Conservation (phyloP, 129 eudicot species). For the Apium graveolens region DNA sequence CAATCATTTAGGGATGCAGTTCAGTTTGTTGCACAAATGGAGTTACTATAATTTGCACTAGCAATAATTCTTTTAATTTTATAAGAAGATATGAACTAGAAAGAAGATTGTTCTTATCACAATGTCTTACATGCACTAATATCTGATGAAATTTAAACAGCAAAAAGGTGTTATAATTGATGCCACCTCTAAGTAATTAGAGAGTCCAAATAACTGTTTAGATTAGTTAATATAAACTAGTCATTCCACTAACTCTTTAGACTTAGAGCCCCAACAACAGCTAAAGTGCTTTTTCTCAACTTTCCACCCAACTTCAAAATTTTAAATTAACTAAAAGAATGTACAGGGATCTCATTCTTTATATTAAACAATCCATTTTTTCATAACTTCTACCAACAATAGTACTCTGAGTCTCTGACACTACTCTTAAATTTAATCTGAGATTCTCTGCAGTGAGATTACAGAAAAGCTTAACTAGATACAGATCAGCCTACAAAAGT, state of each 20-base stretch:
- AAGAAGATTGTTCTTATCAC: background rate
- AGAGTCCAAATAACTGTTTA: background rate
- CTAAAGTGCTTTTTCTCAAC: slow-evolving; percentile 30
- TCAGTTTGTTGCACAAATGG: background rate
- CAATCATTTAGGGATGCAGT: background rate
- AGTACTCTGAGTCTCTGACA: slow-evolving; percentile 25
- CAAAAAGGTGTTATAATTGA: background rate
- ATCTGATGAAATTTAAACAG: background rate
- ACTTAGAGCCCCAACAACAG: slow-evolving; percentile 18
- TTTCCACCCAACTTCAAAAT: slow-evolving; percentile 31
- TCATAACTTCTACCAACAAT: slow-evolving; percentile 32
- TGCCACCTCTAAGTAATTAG: background rate
- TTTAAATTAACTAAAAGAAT: slow-evolving; percentile 28
- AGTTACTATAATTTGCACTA: background rate
- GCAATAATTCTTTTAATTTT: background rate
- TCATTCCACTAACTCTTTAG: slow-evolving; percentile 11
- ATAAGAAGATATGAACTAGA: background rate
- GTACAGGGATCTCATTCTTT: slow-evolving; percentile 34
- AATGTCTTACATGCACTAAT: background rate
- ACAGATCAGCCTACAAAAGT: slow-evolving; percentile 20
- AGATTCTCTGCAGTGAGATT: slow-evolving; percentile 12
- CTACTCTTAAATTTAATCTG: slow-evolving; percentile 16
- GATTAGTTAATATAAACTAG: background rate
- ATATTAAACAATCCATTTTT: slow-evolving; percentile 25
- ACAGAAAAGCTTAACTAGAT: slow-evolving; percentile 5